Evolutionary conservation across 2,329 filamentous ascomycete genomes (phyloP), one percentile per base, ranked within the genome.

Genomic region (Aciculosporium take): DNA sequence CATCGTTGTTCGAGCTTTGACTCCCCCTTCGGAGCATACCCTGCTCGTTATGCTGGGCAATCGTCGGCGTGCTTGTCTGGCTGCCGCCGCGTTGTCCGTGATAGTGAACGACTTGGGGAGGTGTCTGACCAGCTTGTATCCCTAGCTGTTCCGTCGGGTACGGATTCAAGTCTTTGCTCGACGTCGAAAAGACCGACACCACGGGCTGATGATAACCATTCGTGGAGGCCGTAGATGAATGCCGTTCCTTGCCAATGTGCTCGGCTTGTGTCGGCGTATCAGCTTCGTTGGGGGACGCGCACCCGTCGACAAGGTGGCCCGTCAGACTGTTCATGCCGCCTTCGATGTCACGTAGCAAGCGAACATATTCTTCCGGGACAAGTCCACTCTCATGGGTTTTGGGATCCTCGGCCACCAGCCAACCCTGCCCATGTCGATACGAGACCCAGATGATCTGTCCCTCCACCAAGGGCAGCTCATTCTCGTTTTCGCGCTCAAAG

Each of bases 381-480:
- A 98, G 71, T 1, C 91, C 91, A 54, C 86, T 94, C 63, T 98
- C 91, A 49, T 78, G 86, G 1, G 87, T 95, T 60, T 86, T 88
- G 10, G 89, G 88, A 55, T 98, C 91, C 63, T 95, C 85, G 4
- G 91, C 91, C 20, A 98, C 91, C 39, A 98, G 71, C 91, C 91
- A 98, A 42, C 91, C 91, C 62, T 96, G 87, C 13, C 89, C 89
- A 56, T 96, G 88, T 33, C 91, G 76, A 60, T 96, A 98, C 13
- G 86, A 94, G 20, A 98, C 88, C 68, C 91, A 83, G 43, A 98
- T 94, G 43, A 95, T 85, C 56, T 98, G 91, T 5, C 91, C 91
- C 62, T 98, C 91, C 1, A 85, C 79, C 36, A 98, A 67, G 4
- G 87, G 86, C 43, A 98, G 67, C 61, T 98, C 91, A 56, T 96